Percentiles rank a stretch among this genome's conserved stretches.
Evolutionary conservation across 768 basidiomycete species (phyloP).

Genomic region (Rhodotorula toruloides): DNA sequence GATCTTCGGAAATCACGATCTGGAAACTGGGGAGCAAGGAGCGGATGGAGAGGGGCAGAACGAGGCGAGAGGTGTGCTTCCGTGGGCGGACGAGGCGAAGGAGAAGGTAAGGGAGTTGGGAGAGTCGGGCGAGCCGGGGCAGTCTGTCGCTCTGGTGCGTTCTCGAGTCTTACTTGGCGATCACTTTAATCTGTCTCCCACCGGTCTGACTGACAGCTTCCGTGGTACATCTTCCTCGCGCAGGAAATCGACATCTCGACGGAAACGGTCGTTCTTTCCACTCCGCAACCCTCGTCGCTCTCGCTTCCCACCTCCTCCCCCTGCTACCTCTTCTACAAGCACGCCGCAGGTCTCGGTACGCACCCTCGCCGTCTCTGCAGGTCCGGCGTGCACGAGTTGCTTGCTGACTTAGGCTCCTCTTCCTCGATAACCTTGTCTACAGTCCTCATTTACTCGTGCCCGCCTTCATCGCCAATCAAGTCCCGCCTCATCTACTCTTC

Average conservation of each 20-base stretch:
- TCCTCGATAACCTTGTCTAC: background rate
- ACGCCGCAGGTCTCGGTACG: constrained; percentile 58
- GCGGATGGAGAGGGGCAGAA: background rate
- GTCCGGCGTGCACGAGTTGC: background rate
- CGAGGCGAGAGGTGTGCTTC: background rate
- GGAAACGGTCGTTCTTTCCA: constrained; percentile 60
- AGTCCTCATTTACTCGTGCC: constrained; percentile 93
- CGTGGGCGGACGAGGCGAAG: constrained; percentile 64
- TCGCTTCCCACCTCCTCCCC: constrained; percentile 13
- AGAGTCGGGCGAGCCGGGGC: constrained; percentile 46
- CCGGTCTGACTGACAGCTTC: constrained; percentile 42
- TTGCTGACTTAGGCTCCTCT: background rate
- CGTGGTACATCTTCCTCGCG: background rate
- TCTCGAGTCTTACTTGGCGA: constrained; percentile 60
- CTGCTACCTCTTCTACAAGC: constrained; percentile 23
- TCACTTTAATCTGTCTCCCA: constrained; percentile 51
- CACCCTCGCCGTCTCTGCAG: background rate
- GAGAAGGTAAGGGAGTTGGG: constrained; percentile 61
- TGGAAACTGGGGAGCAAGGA: background rate
- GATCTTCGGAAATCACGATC: background rate
- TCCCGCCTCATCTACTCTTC: constrained; percentile 85
- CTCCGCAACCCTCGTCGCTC: constrained; percentile 56
- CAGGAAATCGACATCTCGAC: constrained; percentile 64
- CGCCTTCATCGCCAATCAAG: constrained; percentile 70
- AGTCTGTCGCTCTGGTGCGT: background rate